Conservation (phyloP, 495 filamentous ascomycete species). For the Penicillium herquei region DNA sequence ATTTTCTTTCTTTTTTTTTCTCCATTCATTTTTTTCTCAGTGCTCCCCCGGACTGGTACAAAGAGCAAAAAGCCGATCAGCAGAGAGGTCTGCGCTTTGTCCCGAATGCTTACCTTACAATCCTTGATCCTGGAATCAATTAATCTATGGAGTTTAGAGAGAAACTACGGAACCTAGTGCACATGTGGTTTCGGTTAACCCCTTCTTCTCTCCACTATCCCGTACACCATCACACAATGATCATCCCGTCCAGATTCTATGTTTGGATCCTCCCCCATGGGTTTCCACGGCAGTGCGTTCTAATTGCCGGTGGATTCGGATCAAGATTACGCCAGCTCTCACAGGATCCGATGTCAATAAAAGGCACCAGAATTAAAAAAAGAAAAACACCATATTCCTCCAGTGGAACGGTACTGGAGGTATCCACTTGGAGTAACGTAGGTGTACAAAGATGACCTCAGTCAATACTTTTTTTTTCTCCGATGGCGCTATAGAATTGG, state of each 20-base stretch:
- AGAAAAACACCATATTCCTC: not conserved
- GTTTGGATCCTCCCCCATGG: not conserved
- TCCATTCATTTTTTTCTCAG: not conserved
- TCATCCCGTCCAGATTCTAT: not conserved
- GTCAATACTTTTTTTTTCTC: not conserved
- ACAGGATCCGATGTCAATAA: not conserved
- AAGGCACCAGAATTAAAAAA: slow-evolving; percentile 5
- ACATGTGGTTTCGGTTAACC: not conserved
- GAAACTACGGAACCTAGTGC: too few relatives aligned
- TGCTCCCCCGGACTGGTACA: not conserved
- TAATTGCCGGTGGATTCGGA: slow-evolving; percentile 8
- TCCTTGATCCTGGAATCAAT: slow-evolving; percentile 8
- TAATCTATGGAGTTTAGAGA: slow-evolving; percentile 26
- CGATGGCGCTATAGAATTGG: slow-evolving; percentile 1
- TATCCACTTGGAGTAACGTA: not conserved
- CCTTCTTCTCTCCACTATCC: not conserved
- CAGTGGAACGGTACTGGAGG: slow-evolving; percentile 10
- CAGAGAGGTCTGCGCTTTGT: not conserved
- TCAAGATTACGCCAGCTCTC: slow-evolving; percentile 5
- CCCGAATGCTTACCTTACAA: slow-evolving; percentile 7
- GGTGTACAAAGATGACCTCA: slow-evolving; percentile 1
- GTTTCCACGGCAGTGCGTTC: slow-evolving; percentile 7
- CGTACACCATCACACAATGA: not conserved
- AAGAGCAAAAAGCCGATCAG: not conserved
- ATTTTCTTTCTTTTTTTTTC: not conserved